Evolutionary conservation across 805 yeast genomes (phyloP), one percentile per base, ranked within the genome.

Genomic region (Candida maesae): DNA sequence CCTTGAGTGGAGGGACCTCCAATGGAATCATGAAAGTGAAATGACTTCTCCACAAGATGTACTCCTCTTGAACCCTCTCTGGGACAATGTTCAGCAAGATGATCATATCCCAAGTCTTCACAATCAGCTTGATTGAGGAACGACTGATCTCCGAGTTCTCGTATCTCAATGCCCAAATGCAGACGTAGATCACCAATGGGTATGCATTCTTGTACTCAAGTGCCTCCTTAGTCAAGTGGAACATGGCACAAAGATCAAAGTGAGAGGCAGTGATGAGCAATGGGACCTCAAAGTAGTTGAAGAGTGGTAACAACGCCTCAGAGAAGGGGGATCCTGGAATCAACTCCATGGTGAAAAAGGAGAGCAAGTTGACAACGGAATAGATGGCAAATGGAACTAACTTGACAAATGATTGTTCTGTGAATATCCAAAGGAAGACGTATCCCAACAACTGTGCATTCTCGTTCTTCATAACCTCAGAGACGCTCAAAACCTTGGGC

Each of bases 331-430:
- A 53, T 1, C 49, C 41, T 1, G 71, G 68, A 35, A 58, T 64
- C 7, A 59, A 48, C 28, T 68, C 71, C 24, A 54, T 42, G 4
- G 60, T 55, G 32, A 61, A 50, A 42, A 54, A 66, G 17, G 61
- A 58, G 21, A 62, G 50, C 28, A 67, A 46, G 42, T 70, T 70
- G 39, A 70, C 51, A n/a, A 61, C 50, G 3, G 74, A 68, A 45
- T 68, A 70, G 8, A 63, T 55, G n/a, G 63, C 59, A 49, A 68
- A 69, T 2, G 74, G 73, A 20, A 64, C 41, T 33, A 70, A 44
- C 44, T 70, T 70, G 27, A 63, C 39, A n/a, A 62, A 15, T 15
- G 58, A 60, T 3, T 50, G 42, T 3, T 56, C 50, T 0, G 73
- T 66, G 9, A 56, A 52, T 20, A 61, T 33, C 73, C 73, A 68